phyloP scores from a whole-genome alignment of 768 basidiomycete genomes.

The Pulveroboletus sp. region DNA sequence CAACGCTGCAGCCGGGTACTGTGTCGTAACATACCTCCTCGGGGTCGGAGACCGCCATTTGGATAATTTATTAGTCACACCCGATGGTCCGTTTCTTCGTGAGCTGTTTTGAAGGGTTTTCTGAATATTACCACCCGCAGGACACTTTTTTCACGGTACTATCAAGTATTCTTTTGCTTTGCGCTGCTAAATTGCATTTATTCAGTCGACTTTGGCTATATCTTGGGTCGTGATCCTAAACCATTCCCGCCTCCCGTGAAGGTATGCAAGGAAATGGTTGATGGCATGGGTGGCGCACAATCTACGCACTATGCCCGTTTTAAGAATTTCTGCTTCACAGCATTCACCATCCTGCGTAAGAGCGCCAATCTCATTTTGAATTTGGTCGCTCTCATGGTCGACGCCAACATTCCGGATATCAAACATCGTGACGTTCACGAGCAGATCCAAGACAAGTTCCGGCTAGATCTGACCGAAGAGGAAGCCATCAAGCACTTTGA shows the following conservation, averaged over 20 bases:
- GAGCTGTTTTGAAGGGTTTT: neutral
- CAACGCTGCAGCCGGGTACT: constrained; percentile 79
- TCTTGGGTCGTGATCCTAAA: constrained; percentile 95
- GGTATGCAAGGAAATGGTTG: constrained; percentile 99
- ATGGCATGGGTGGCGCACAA: constrained; percentile 97
- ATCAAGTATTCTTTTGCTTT: neutral
- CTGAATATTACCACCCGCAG: constrained; percentile 31
- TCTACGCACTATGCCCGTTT: constrained; percentile 96
- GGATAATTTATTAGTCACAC: constrained; percentile 89
- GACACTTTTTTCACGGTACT: constrained; percentile 95
- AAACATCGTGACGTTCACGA: constrained; percentile 85
- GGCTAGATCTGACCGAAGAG: constrained; percentile 91
- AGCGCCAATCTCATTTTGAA: constrained; percentile 97
- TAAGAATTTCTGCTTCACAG: constrained; percentile 97
- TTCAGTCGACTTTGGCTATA: constrained; percentile 96
- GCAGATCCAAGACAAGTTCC: constrained; percentile 95
- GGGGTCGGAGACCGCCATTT: constrained; percentile 97
- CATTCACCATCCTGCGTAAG: constrained; percentile 93
- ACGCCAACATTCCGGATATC: constrained; percentile 97
- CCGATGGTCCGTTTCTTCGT: constrained; percentile 63
- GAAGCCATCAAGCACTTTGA: constrained; percentile 98
- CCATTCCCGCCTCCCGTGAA: constrained; percentile 98
- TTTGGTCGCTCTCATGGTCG: constrained; percentile 94
- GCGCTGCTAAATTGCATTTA: constrained; percentile 9
- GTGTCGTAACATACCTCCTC: constrained; percentile 92